Conservation (phyloP, 208 protist species). For the Phytomonas francai region DNA sequence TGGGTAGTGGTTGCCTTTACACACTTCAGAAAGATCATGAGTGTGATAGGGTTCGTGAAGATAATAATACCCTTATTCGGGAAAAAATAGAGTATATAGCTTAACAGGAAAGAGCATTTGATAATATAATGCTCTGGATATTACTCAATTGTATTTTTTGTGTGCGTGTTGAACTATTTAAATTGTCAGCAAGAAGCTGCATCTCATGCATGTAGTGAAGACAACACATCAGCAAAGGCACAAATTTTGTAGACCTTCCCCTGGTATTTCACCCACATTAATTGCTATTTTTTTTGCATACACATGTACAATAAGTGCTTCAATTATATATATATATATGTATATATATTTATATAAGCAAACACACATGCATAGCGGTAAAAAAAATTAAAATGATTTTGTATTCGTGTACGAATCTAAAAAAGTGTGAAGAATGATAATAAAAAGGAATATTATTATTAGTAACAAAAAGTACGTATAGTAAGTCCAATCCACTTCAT, state of each 20-base stretch:
- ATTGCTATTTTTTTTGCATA: background rate
- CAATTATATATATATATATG: constrained; percentile 8
- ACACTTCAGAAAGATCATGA: no score
- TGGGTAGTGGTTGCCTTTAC: no score
- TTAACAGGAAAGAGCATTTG: no score
- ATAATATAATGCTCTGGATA: no score
- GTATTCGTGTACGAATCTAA: background rate
- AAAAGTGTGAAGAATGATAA: constrained; percentile 5
- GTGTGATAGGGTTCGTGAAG: no score
- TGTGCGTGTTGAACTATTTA: no score
- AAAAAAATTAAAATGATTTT: constrained; percentile 1
- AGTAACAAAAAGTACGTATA: background rate
- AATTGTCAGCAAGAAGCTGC: no score
- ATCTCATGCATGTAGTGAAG: constrained; percentile 6
- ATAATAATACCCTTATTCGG: no score
- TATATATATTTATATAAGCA: constrained; percentile 8
- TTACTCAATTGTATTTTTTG: no score
- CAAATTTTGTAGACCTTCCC: background rate
- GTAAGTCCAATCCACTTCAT: no score
- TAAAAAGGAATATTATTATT: background rate
- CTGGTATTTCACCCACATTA: no score
- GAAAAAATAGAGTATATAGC: no score
- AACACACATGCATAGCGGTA: background rate
- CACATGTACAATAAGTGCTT: background rate
- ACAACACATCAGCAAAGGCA: constrained; percentile 8